Evolutionary conservation across 164 flowering plant species (phyloP).

Genomic region (Macadamia tetraphylla): DNA sequence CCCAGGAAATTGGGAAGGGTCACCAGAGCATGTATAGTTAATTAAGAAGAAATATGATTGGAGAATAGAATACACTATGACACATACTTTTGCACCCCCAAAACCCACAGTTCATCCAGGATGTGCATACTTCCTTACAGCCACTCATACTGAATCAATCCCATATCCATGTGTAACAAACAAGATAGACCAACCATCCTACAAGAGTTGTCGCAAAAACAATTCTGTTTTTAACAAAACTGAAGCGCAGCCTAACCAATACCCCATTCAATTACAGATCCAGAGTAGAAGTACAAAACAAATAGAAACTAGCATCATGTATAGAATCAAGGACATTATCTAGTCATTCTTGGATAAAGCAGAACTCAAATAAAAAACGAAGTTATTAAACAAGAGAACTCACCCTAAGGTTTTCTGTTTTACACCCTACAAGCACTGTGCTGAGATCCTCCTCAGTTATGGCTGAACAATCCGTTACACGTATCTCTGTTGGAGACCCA

Average conservation of each 20-base stretch:
- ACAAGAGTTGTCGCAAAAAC: too few species aligned
- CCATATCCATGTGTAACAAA: too few species aligned
- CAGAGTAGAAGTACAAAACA: neutral
- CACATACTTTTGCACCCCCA: too few species aligned
- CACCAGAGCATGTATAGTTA: too few species aligned
- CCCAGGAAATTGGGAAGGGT: too few species aligned
- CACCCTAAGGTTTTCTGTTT: constrained; percentile 52
- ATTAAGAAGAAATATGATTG: too few species aligned
- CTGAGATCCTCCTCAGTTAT: constrained; percentile 58
- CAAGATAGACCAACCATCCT: too few species aligned
- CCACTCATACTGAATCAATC: too few species aligned
- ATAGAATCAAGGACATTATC: neutral
- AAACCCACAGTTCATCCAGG: too few species aligned
- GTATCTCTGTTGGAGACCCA: constrained; percentile 67
- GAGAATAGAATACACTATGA: too few species aligned
- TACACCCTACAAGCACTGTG: constrained; percentile 37
- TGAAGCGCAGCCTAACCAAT: neutral
- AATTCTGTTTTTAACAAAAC: too few species aligned
- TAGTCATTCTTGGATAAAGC: neutral
- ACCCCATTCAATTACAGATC: neutral
- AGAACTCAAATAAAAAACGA: neutral
- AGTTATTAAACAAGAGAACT: constrained; percentile 1
- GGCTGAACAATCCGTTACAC: constrained; percentile 70
- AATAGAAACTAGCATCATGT: neutral
- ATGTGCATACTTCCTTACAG: too few species aligned